phyloP scores from a whole-genome alignment of 306 rosid species.

The Gastrolobium bilobum region DNA sequence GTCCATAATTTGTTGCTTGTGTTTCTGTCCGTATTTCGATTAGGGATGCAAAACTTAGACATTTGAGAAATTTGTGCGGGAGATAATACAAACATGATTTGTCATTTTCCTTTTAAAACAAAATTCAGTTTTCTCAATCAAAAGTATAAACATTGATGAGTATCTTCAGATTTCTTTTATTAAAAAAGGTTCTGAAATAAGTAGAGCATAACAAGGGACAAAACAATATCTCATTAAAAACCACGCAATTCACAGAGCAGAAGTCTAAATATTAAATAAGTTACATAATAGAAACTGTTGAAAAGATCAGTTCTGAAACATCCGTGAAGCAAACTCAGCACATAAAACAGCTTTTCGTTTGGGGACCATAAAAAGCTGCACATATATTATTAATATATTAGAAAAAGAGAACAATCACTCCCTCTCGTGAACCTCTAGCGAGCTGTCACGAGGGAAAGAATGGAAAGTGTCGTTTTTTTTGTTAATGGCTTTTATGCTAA shows the following conservation, averaged over 20 bases:
- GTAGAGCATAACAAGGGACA: not conserved
- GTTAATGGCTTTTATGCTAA: conserved; percentile 2
- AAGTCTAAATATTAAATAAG: conserved; percentile 19
- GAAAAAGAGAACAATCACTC: not conserved
- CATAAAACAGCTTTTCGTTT: not conserved
- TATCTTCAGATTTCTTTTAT: not conserved
- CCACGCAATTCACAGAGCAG: not conserved
- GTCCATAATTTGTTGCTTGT: conserved; percentile 28
- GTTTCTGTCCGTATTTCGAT: conserved; percentile 1
- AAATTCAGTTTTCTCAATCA: not conserved
- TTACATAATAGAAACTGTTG: not conserved
- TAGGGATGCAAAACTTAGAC: not conserved
- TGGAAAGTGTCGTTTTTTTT: conserved; percentile 26
- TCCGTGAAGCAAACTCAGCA: conserved; percentile 25
- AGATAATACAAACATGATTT: not conserved
- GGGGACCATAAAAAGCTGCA: conserved; percentile 37
- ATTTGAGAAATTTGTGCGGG: not conserved
- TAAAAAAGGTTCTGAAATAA: no score
- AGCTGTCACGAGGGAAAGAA: conserved; percentile 6
- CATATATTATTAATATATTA: not conserved
- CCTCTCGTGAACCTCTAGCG: conserved; percentile 32
- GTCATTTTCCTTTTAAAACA: not conserved
- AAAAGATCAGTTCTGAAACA: not conserved
- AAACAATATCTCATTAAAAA: not conserved
- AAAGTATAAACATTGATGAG: not conserved